Evolutionary conservation across 371 early-diverging fungal species (phyloP), one percentile per base, ranked within the genome.

Genomic region (Syncephalastrum sp.): DNA sequence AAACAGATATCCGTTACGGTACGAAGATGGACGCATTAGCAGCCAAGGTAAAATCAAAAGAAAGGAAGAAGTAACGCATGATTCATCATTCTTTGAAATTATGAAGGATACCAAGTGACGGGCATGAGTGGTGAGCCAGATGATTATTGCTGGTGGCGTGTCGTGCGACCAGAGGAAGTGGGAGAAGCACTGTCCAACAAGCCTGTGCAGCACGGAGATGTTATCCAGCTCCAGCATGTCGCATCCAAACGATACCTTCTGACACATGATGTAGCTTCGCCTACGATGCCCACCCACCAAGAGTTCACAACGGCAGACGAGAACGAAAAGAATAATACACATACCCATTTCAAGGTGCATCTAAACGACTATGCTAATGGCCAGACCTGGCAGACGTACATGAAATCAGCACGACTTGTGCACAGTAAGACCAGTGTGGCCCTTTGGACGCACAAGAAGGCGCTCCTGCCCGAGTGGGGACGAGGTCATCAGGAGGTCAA

Each of bases 191-290:
- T 45, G 16, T n/a, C 42, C 14, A 21, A 41, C 16, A 46, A 41
- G 16, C 42, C 47, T 25, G 69, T 90, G 7, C 67, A 68, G n/a
- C 61, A 84, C 65, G 69, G 72, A 25, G 90, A 87, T 60, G 24
- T 83, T 16, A 82, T 93, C 38, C 88, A 79, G 48, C 74, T 93
- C 8, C 58, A 71, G 49, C 94, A 93, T 53, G 52, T 75, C 24
- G 54, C 27, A 5, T 92, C 93, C 0, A 58, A 70, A 17, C 68
- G 77, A 0, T 74, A 79, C 59, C 74, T 97, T 42, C 64, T 92
- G 55, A 95, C 97, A 16, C 97, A 96, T 69, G 95, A 97, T 67
- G 98, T 97, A 5, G 97, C 98, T 3, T 88, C 93, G 4, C 94
- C 97, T n/a, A 67, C 90, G 53, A 95, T 87, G 55, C 69, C 88